Evolutionary conservation across 2,329 filamentous ascomycete species (phyloP).

Genomic region (Tolypocladium cylindrosporum): DNA sequence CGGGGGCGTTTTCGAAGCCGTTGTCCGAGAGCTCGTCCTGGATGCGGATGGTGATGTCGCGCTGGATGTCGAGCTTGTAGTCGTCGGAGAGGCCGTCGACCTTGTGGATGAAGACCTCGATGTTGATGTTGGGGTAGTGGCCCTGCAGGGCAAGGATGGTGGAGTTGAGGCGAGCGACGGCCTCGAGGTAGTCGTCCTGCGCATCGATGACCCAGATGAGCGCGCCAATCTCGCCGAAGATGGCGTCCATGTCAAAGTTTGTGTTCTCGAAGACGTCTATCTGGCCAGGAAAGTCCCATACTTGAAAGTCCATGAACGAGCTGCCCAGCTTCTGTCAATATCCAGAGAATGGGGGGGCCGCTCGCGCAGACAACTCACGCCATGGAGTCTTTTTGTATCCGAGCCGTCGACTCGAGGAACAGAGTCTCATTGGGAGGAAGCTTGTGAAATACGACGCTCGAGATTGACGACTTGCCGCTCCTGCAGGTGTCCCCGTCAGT

Average conservation of each 20-base stretch:
- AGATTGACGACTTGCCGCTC: slow-evolving; percentile 96
- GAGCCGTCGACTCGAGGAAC: slow-evolving; percentile 88
- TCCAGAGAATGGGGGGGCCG: not conserved
- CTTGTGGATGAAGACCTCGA: slow-evolving; percentile 98
- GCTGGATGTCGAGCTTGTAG: slow-evolving; percentile 90
- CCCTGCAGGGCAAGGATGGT: slow-evolving; percentile 86
- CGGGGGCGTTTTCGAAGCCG: slow-evolving; percentile 84
- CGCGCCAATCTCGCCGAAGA: slow-evolving; percentile 89
- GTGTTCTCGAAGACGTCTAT: slow-evolving; percentile 82
- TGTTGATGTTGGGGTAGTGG: slow-evolving; percentile 85
- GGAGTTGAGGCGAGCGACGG: slow-evolving; percentile 74
- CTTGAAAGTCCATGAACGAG: slow-evolving; percentile 98
- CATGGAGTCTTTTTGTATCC: slow-evolving; percentile 90
- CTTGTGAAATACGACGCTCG: slow-evolving; percentile 98
- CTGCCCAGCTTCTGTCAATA: slow-evolving; percentile 33
- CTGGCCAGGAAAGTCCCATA: slow-evolving; percentile 95
- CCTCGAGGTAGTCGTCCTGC: slow-evolving; percentile 94
- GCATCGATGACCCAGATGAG: slow-evolving; percentile 98
- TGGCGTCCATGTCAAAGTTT: slow-evolving; percentile 81
- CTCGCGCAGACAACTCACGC: slow-evolving; percentile 52
- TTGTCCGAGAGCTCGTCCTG: slow-evolving; percentile 92
- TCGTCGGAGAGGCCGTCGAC: slow-evolving; percentile 96
- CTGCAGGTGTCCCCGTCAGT: slow-evolving; percentile 34
- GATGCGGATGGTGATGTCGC: slow-evolving; percentile 92
- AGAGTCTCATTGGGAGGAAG: slow-evolving; percentile 91